Conservation (phyloP, 2,329 filamentous ascomycete species). For the Escovopsis sp. region DNA sequence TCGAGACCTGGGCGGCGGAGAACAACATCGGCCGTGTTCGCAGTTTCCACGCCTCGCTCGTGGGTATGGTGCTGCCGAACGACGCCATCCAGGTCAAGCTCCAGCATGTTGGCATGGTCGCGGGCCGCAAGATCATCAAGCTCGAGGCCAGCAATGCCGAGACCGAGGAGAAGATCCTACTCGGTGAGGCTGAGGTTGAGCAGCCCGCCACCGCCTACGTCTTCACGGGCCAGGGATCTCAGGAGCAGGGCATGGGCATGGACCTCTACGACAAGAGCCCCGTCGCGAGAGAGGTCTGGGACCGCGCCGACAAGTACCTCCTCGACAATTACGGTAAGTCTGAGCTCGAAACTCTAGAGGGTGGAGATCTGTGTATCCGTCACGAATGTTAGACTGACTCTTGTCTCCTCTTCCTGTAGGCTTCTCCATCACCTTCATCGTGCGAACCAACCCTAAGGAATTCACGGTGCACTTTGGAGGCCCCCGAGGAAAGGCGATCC, state of each 20-base stretch:
- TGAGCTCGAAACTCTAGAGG: no score
- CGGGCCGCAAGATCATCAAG: constrained; percentile 98
- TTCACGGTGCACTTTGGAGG: constrained; percentile 97
- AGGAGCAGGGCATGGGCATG: constrained; percentile 99
- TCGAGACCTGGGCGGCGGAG: constrained; percentile 97
- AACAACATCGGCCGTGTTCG: constrained; percentile 95
- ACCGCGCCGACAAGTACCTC: constrained; percentile 92
- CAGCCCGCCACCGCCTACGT: constrained; percentile 94
- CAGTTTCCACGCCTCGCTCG: constrained; percentile 90
- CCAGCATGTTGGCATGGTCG: constrained; percentile 94
- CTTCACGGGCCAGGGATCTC: constrained; percentile 95
- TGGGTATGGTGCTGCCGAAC: constrained; percentile 97
- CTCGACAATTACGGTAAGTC: constrained; percentile 89
- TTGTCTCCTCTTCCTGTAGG: constrained; percentile 34
- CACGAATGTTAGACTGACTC: no score
- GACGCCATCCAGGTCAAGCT: constrained; percentile 91
- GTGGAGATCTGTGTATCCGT: no score
- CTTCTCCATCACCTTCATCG: constrained; percentile 96
- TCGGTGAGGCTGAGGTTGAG: constrained; percentile 93
- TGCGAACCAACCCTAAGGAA: constrained; percentile 99
- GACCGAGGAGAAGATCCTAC: constrained; percentile 87
- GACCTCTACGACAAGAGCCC: constrained; percentile 87
- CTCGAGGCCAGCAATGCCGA: constrained; percentile 93
- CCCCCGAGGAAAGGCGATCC: constrained; percentile 89
- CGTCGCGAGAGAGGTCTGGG: constrained; percentile 95